These are phyloP conservation scores for Aspergillus fructus DNA, from an alignment of 2,329 filamentous ascomycete genomes.

Conservation along the genomic window DNA sequence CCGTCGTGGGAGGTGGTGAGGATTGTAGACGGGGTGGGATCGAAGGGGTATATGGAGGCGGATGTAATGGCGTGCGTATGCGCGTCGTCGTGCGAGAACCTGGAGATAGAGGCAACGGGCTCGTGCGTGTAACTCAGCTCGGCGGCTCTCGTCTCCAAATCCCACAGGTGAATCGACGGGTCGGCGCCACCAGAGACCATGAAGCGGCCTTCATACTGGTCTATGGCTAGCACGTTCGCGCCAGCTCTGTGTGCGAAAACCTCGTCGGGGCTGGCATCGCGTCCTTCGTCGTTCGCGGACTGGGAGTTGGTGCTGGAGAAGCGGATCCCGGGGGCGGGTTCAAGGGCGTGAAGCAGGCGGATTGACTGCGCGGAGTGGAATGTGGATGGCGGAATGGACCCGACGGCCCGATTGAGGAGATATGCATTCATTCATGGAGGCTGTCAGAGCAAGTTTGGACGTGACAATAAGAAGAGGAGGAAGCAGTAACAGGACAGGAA, in stretches of 20 bases:
- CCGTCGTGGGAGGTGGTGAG: slow-evolving; percentile 48
- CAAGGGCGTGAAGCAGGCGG: slow-evolving; percentile 67
- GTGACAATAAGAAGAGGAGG: background rate
- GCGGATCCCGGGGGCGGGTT: slow-evolving; percentile 63
- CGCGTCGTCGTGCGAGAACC: slow-evolving; percentile 36
- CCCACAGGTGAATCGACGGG: slow-evolving; percentile 81
- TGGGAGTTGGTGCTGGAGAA: slow-evolving; percentile 63
- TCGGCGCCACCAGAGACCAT: slow-evolving; percentile 84
- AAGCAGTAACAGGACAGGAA: background rate
- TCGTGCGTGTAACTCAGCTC: slow-evolving; percentile 51
- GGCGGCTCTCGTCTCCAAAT: slow-evolving; percentile 65
- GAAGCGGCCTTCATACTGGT: slow-evolving; percentile 76
- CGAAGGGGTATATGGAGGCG: slow-evolving; percentile 50
- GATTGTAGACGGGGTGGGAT: slow-evolving; percentile 47
- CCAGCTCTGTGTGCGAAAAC: slow-evolving; percentile 69
- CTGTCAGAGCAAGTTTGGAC: background rate
- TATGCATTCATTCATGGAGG: slow-evolving; percentile 70
- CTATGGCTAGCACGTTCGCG: slow-evolving; percentile 75
- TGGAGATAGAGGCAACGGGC: slow-evolving; percentile 51
- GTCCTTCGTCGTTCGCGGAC: background rate
- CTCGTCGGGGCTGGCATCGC: slow-evolving; percentile 26
- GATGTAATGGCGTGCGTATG: slow-evolving; percentile 49
- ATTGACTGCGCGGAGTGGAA: slow-evolving; percentile 67
- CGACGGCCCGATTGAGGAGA: slow-evolving; percentile 73
- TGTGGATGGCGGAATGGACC: slow-evolving; percentile 61